A percentile compares a stretch with the other conserved stretches of the same genome.
phyloP scores from a whole-genome alignment of 495 filamentous ascomycete genomes.

The Cercophora newfieldiana region DNA sequence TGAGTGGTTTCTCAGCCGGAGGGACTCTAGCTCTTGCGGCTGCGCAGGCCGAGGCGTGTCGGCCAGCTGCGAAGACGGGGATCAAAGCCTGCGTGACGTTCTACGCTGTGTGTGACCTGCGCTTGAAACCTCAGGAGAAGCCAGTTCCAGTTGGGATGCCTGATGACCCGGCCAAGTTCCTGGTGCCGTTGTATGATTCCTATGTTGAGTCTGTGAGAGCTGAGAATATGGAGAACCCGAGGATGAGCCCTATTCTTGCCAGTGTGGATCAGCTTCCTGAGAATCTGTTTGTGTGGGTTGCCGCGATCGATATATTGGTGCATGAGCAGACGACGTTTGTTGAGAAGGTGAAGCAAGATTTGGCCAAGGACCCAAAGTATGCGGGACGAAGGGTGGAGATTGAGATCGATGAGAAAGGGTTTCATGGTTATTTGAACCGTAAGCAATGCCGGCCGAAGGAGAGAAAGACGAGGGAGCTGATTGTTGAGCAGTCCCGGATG shows the following conservation, averaged over 20 bases:
- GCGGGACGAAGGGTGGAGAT: slow-evolving; percentile 23
- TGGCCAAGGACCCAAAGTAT: not conserved
- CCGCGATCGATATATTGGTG: slow-evolving; percentile 15
- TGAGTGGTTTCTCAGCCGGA: slow-evolving; percentile 35
- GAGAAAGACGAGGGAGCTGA: not conserved
- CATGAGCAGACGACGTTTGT: slow-evolving; percentile 14
- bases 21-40: slow-evolving; percentile 34
- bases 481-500: not conserved
- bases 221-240: slow-evolving; percentile 16
- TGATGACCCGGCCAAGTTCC: slow-evolving; percentile 29
- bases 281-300: slow-evolving; percentile 13
- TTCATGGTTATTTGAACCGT: slow-evolving; percentile 37
- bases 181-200: slow-evolving; percentile 35
- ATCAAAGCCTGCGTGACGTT: slow-evolving; percentile 16
- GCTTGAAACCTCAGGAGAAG: slow-evolving; percentile 32
- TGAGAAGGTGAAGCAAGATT: slow-evolving; percentile 10
- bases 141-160: slow-evolving; percentile 21
- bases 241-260: slow-evolving; percentile 33
- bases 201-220: slow-evolving; percentile 29
- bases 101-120: slow-evolving; percentile 34
- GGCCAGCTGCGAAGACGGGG: not conserved
- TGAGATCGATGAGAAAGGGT: slow-evolving; percentile 29
- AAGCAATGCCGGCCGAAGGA: not conserved
- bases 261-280: slow-evolving; percentile 5
- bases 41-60: not conserved